Base-by-base conservation (phyloP, 257 asterid genomes). In the Voacanga thouarsii region DNA sequence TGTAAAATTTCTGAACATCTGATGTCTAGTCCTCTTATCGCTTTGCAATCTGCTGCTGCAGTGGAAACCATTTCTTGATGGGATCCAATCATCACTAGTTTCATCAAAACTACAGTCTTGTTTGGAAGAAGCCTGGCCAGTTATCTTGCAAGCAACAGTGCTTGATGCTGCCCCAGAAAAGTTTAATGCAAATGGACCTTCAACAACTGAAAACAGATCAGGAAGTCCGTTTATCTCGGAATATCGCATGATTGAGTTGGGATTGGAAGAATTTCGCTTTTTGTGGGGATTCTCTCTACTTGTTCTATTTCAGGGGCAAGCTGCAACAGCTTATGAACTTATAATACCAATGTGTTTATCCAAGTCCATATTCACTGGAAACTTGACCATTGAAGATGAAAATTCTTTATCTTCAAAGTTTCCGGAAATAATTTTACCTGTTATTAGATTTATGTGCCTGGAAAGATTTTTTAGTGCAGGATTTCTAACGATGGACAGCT, bases 51-150 rank as follows among this genome's bases (percentile, higher is more conserved):
- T 76, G 76, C 68, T 81, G 63, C 76, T 89, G 45, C 91, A 96
- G 99, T 89, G 97, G 98, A 91, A 87, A 85, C 97, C 97, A 78
- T 90, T 96, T 85, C 98, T 96, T 85, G 99, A 96, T 79, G 99
- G 98, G 78, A 89, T 96, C 78, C 97, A 92, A 77, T 90, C 98
- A 72, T 82, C 94, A 56, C 81, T 82, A 82, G 96, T 89, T 81
- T 93, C 96, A 87, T 83, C 89, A 80, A 90, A 86, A 86, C 81
- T 96, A 89, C 85, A 85, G 79, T 92, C 96, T 64, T 96, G 98
- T 80, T 87, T 96, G 75, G 94, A 90, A 86, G 99, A 96, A 92
- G 97, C 99, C 81, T 96, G 99, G 97, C 97, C 98, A 47, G 84
- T 85, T 67, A 92, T 96, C 88, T 85, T 96, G 79, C 99, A 92